Base-by-base conservation (phyloP, 2,329 filamentous ascomycete genomes). In the Claviceps sp. region DNA sequence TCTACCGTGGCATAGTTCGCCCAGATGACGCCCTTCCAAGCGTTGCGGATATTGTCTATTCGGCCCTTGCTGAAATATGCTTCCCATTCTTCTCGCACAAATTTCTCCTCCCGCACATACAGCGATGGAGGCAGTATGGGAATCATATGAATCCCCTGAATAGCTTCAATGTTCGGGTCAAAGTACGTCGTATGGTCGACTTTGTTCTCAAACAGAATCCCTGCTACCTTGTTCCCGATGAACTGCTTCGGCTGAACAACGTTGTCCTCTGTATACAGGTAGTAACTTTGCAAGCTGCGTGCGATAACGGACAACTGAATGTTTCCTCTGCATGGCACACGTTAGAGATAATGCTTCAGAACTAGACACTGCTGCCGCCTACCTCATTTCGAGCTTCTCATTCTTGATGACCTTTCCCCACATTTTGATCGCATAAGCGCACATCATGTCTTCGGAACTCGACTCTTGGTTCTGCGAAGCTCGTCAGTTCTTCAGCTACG, bases 141-240 rank as follows among this genome's bases (percentile, higher is more conserved):
- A 34, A 91, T 74, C 86, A 93, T 91, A 70, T 93, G 86, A 59
- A 91, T 90, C 53, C 86, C 85, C 61, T 79, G 71, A 55, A 94
- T 78, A 59, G 81, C 87, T 67, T 91, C 84, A 13, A 80, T 76
- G 53, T 83, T 79, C 49, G 71, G 66, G 46, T 88, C 87, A 61
- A 96, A 96, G 69, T 89, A 96, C 1, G 91, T 96, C 3, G 86
- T 85, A 67, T 96, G 89, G 65, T 97, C 88, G 51, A 89, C 78
- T 70, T 97, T 97, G 72, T 96, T 96, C 69, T 97, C 91, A 61
- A 96, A 97, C 8, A 95, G 65, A 57, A 84, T 84, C 5, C 80
- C 79, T 2, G 75, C 74, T 40, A 76, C 80, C 67, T 86, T 89
- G 73, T 97, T 97, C 43, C 73, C 78, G 56, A 87, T 82, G 63